A percentile compares a stretch with the other conserved stretches of the same genome.
Evolutionary conservation across 495 filamentous ascomycete species (phyloP).

Genomic region (Amorphotheca resinae): DNA sequence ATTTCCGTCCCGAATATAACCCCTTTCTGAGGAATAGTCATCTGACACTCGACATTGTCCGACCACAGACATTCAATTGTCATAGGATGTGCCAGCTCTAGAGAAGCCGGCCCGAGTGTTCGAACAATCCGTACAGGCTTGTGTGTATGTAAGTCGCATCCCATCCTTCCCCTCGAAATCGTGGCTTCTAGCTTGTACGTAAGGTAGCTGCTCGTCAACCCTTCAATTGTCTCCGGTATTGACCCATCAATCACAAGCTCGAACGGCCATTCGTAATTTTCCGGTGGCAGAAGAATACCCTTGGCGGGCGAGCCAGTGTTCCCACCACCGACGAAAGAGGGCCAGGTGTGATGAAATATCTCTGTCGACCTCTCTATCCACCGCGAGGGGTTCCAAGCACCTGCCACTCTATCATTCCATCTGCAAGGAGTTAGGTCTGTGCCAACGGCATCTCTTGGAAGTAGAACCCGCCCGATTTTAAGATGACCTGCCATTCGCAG

Average conservation of each 20-base stretch:
- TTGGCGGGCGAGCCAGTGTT: constrained; percentile 28
- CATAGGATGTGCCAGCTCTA: constrained; percentile 80
- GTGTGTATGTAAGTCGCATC: constrained; percentile 63
- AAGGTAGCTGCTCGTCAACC: constrained; percentile 64
- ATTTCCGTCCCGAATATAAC: constrained; percentile 84
- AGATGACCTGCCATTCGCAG: constrained; percentile 59
- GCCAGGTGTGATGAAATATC: constrained; percentile 35
- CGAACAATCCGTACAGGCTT: constrained; percentile 79
- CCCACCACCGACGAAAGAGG: constrained; percentile 28
- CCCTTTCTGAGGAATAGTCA: constrained; percentile 79
- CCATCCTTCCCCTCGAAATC: constrained; percentile 65
- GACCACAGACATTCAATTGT: constrained; percentile 92
- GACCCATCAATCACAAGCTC: constrained; percentile 63
- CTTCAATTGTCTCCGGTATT: constrained; percentile 80
- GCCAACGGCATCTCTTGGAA: background rate
- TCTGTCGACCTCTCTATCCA: constrained; percentile 31
- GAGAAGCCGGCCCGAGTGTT: constrained; percentile 65
- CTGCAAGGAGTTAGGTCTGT: constrained; percentile 13
- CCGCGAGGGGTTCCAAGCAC: constrained; percentile 35
- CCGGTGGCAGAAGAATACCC: constrained; percentile 52
- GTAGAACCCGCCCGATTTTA: constrained; percentile 46
- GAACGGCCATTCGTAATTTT: constrained; percentile 88
- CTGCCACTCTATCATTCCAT: constrained; percentile 37
- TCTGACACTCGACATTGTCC: constrained; percentile 85
- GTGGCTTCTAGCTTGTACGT: constrained; percentile 83